A percentile compares a stretch with the other conserved stretches of the same genome.
These are phyloP conservation scores for Fusarium chuoi DNA, from an alignment of 2,329 filamentous ascomycete genomes.

Conservation along the genomic window DNA sequence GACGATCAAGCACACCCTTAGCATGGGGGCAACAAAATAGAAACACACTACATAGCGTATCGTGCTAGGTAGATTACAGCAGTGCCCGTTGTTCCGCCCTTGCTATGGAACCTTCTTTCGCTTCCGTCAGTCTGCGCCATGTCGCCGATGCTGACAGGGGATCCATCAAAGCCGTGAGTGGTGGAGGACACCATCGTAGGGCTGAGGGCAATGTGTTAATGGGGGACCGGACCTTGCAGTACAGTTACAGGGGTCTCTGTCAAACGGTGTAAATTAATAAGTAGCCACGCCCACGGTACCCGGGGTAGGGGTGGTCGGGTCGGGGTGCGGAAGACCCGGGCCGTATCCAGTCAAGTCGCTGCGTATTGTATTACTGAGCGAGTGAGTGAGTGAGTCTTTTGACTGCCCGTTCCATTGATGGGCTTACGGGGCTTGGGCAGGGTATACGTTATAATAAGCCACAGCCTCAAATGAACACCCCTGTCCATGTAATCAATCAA, in stretches of 20 bases:
- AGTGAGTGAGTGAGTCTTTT: background rate
- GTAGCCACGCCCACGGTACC: constrained; percentile 3
- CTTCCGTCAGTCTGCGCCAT: constrained; percentile 34
- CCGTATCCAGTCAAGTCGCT: constrained; percentile 24
- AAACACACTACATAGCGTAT: constrained; percentile 17
- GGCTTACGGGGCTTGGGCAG: constrained; percentile 34
- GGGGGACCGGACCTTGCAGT: constrained; percentile 22
- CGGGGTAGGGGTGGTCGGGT: background rate
- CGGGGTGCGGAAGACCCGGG: constrained; percentile 28
- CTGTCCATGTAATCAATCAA: constrained; percentile 11
- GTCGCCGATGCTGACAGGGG: constrained; percentile 39
- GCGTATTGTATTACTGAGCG: constrained; percentile 7
- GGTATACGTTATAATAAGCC: constrained; percentile 32
- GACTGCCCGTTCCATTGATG: background rate
- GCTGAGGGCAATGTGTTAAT: constrained; percentile 24
- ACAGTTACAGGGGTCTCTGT: constrained; percentile 21
- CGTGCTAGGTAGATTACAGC: constrained; percentile 16
- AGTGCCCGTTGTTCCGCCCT: constrained; percentile 18
- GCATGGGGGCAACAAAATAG: constrained; percentile 39
- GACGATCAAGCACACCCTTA: constrained; percentile 26
- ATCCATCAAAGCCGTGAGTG: constrained; percentile 24
- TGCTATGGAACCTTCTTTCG: constrained; percentile 30
- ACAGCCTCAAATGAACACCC: constrained; percentile 34
- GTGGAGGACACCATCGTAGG: constrained; percentile 29
- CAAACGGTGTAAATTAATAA: constrained; percentile 18